A percentile compares a stretch with the other conserved stretches of the same genome.
Evolutionary conservation across 2,329 filamentous ascomycete genomes (phyloP).

Genomic region (Dactylellina parvicollis): DNA sequence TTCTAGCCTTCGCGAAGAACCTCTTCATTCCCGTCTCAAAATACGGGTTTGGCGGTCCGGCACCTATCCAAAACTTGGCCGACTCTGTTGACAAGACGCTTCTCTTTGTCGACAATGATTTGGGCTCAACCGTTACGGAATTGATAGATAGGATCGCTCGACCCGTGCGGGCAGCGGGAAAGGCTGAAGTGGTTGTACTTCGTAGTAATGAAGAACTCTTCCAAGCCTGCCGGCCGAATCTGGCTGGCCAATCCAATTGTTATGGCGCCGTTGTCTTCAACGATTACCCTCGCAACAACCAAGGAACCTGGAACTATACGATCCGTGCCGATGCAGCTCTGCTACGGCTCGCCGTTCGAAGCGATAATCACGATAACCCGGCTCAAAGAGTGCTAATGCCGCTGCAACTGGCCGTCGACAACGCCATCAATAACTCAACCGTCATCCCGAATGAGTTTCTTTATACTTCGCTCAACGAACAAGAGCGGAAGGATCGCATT

Average conservation of each 20-base stretch:
- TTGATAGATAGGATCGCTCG: constrained; percentile 54
- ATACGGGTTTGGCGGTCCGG: constrained; percentile 75
- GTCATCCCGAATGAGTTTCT: constrained; percentile 72
- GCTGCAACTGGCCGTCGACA: constrained; percentile 80
- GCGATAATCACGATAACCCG: constrained; percentile 74
- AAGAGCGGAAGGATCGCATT: constrained; percentile 74
- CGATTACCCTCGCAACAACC: constrained; percentile 74
- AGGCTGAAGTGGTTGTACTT: constrained; percentile 65
- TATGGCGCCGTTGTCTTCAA: constrained; percentile 79
- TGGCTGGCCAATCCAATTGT: constrained; percentile 75
- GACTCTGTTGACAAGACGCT: constrained; percentile 70
- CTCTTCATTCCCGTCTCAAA: constrained; percentile 80
- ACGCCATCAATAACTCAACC: constrained; percentile 70
- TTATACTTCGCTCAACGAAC: constrained; percentile 76
- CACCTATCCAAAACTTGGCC: constrained; percentile 72
- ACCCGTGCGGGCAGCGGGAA: constrained; percentile 58
- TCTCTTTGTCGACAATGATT: constrained; percentile 80
- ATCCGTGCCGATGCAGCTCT: constrained; percentile 79
- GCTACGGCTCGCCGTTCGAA: constrained; percentile 58
- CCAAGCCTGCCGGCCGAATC: constrained; percentile 70
- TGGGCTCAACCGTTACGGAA: constrained; percentile 58
- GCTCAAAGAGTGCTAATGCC: constrained; percentile 78
- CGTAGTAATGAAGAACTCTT: constrained; percentile 70
- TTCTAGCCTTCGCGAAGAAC: constrained; percentile 74
- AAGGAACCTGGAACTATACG: constrained; percentile 83